These are phyloP conservation scores for Auriscalpium orientale DNA, from an alignment of 768 basidiomycete species.

Conservation along the genomic window DNA sequence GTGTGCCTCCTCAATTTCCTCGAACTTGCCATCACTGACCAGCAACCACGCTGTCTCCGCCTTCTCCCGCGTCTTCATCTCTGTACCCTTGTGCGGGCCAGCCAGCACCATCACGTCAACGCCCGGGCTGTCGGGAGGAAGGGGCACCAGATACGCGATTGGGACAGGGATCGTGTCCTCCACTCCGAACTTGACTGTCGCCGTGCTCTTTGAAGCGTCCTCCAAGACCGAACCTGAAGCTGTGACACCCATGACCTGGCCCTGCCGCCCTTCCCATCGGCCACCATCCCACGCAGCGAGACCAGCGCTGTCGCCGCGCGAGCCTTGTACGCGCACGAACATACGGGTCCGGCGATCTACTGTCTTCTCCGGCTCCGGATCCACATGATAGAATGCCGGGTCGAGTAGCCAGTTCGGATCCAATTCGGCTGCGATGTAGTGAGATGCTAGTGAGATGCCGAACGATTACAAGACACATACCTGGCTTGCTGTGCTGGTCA, in stretches of 20 bases:
- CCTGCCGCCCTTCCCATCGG: conserved; percentile 23
- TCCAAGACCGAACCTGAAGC: conserved; percentile 16
- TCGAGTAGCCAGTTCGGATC: conserved; percentile 38
- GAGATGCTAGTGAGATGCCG: not conserved
- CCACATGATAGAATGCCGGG: conserved; percentile 12
- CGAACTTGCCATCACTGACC: conserved; percentile 11
- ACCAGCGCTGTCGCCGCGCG: conserved; percentile 20
- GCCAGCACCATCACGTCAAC: conserved; percentile 46
- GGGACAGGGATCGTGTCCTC: conserved; percentile 31
- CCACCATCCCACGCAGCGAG: conserved; percentile 31
- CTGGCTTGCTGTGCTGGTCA: too few species aligned
- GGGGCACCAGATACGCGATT: conserved; percentile 34
- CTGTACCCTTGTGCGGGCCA: conserved; percentile 33
- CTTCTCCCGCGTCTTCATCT: conserved; percentile 12
- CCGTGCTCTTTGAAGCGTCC: conserved; percentile 22
- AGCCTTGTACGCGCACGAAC: conserved; percentile 32
- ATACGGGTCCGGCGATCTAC: conserved; percentile 27
- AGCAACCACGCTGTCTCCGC: conserved; percentile 10
- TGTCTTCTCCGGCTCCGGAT: too few species aligned
- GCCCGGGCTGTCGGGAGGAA: conserved; percentile 30
- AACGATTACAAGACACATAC: too few species aligned
- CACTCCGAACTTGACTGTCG: conserved; percentile 24
- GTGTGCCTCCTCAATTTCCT: conserved; percentile 1
- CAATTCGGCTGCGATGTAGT: conserved; percentile 20
- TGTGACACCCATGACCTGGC: conserved; percentile 15